These are phyloP conservation scores for Eucalyptus virginea DNA, from an alignment of 345 rosid genomes.

Conservation along the genomic window DNA sequence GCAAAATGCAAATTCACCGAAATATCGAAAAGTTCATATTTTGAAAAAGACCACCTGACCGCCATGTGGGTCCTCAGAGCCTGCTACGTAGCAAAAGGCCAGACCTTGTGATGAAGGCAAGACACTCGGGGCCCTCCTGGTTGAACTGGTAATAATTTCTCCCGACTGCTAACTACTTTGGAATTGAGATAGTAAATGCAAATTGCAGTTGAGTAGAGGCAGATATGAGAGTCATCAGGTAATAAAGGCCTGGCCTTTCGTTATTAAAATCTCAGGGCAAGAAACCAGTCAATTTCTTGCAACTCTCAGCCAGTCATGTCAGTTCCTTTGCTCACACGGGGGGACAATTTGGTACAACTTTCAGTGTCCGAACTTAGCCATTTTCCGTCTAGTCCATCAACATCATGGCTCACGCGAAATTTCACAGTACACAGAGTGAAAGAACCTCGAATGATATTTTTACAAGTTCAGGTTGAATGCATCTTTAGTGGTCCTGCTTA, in stretches of 20 bases:
- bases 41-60: background rate
- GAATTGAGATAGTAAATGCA: slow-evolving; percentile 12
- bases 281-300: background rate
- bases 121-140: background rate
- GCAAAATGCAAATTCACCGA: background rate
- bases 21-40: background rate
- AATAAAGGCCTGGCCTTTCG: slow-evolving; percentile 1
- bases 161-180: slow-evolving; percentile 25
- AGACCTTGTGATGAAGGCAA: background rate
- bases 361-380: background rate
- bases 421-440: background rate
- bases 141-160: background rate
- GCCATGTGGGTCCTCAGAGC: background rate
- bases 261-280: background rate
- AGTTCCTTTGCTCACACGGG: background rate
- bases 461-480: background rate
- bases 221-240: background rate
- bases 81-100: background rate
- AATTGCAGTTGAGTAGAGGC: background rate
- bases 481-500: background rate
- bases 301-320: background rate
- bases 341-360: background rate
- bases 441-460: background rate
- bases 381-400: background rate
- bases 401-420: background rate